Base-by-base conservation (phyloP, 169 alveolate species). In the Eimeria tenella region DNA sequence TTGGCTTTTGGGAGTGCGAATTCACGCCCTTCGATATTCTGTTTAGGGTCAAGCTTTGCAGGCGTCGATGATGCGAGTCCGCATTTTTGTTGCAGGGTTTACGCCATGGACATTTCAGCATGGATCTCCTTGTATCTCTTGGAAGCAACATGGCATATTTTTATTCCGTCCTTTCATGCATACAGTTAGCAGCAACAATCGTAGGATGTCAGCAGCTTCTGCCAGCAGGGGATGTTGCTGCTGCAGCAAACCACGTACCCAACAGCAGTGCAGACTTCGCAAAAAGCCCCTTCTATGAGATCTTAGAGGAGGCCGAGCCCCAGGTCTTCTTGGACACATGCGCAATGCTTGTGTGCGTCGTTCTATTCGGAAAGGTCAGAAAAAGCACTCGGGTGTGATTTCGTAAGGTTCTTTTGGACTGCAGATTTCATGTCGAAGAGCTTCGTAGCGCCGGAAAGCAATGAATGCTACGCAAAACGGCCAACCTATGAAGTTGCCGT, bases 41-140 rank as follows among this genome's bases (percentile, higher is more conserved):
- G 42, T 31, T 31, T 31, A 31, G 42, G 42, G 42, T 31, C 4
- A 1, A 31, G 42, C 42, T 31, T 31, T 31, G 42, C 42, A 1
- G 42, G 42, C 42, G 42, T 31, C 42, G 42, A 31, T 31, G 42
- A 31, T 31, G 42, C 42, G 42, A 31, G 42, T 31, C 42, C 42
- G 42, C 42, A 31, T 31, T 31, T 23, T 10, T 53, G 71, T 62
- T 52, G 88, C 90, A 83, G 90, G 90, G 90, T 49, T 75, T 83
- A 58, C 56, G 60, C 62, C 90, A 83, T 42, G 53, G 94, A 49
- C 68, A 25, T 56, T 42, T 71, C 71, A 90, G 79, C 49, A 90
- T 90, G 94, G 94, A 90, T 50, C 52, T 63, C 31, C 94, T 90
- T 4, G 94, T 77, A 58, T 60, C 90, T n/a, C 90, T 90, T 15